These are phyloP conservation scores for Ophiocordyceps camponoti-leonardi DNA, from an alignment of 2,329 filamentous ascomycete genomes.

Conservation along the genomic window DNA sequence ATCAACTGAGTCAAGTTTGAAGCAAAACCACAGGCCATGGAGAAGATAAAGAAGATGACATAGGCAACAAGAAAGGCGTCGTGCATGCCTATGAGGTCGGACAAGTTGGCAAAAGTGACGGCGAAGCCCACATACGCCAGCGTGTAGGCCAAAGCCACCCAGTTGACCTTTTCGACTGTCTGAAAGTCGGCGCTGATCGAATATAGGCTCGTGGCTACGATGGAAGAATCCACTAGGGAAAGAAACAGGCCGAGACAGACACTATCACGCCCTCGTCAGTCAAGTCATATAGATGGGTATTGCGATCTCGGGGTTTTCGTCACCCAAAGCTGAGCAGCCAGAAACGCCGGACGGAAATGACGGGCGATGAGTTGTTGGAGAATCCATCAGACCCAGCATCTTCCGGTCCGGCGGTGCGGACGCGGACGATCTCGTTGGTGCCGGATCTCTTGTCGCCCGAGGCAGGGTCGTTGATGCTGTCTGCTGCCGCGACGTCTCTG, in stretches of 20 bases:
- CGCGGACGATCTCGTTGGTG: background rate
- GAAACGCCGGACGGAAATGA: conserved; percentile 10
- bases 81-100: conserved; percentile 36
- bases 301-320: background rate
- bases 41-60: conserved; percentile 37
- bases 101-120: conserved; percentile 34
- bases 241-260: conserved; percentile 36
- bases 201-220: conserved; percentile 40
- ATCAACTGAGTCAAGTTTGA: conserved; percentile 24
- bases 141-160: conserved; percentile 38
- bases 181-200: conserved; percentile 35
- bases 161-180: conserved; percentile 27
- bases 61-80: conserved; percentile 32
- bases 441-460: background rate
- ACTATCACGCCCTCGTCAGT: conserved; percentile 11
- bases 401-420: background rate
- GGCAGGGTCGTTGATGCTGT: background rate
- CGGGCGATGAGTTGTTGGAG: background rate
- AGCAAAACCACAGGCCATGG: conserved; percentile 30
- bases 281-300: background rate
- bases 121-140: conserved; percentile 39
- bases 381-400: background rate
- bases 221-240: conserved; percentile 40
- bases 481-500: background rate
- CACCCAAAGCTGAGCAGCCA: conserved; percentile 17